Conservation (phyloP, 139 green algal species). For the Protoeuglena noctilucae region DNA sequence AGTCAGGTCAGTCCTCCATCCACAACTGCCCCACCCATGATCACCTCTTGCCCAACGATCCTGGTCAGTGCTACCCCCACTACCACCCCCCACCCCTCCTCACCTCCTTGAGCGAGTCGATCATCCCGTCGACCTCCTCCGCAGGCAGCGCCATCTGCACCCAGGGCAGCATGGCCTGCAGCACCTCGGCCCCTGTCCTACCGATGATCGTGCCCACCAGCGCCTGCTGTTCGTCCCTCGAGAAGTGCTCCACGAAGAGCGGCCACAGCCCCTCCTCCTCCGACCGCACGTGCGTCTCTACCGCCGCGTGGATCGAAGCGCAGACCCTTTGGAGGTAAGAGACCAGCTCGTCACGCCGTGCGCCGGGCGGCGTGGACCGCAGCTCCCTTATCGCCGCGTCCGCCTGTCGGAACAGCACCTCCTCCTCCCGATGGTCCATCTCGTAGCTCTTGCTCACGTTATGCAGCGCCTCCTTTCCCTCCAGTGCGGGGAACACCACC, state of each 20-base stretch:
- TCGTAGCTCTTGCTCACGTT: constrained; percentile 92
- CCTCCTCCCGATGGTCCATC: constrained; percentile 89
- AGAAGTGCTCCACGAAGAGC: constrained; percentile 85
- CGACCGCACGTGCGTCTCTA: constrained; percentile 64
- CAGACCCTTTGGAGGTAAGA: constrained; percentile 26
- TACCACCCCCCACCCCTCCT: neutral
- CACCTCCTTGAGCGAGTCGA: constrained; percentile 24
- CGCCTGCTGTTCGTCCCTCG: constrained; percentile 73
- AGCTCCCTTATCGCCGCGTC: neutral
- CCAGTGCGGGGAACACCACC: constrained; percentile 93
- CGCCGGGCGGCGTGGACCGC: neutral
- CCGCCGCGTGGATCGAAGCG: constrained; percentile 50
- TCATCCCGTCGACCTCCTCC: constrained; percentile 21
- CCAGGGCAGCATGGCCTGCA: constrained; percentile 86
- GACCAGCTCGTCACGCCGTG: neutral
- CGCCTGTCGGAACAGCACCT: constrained; percentile 46
- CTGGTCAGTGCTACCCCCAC: too few species aligned
- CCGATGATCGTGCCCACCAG: constrained; percentile 84
- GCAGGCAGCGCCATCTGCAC: constrained; percentile 35
- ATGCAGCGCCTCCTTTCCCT: constrained; percentile 79
- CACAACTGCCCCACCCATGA: too few species aligned
- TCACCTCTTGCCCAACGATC: too few species aligned
- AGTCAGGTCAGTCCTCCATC: too few species aligned
- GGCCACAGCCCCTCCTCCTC: constrained; percentile 96
- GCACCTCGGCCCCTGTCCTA: constrained; percentile 81